Conservation (phyloP, 192 early-diverging fungal species). For the Kappamyces sp. region DNA sequence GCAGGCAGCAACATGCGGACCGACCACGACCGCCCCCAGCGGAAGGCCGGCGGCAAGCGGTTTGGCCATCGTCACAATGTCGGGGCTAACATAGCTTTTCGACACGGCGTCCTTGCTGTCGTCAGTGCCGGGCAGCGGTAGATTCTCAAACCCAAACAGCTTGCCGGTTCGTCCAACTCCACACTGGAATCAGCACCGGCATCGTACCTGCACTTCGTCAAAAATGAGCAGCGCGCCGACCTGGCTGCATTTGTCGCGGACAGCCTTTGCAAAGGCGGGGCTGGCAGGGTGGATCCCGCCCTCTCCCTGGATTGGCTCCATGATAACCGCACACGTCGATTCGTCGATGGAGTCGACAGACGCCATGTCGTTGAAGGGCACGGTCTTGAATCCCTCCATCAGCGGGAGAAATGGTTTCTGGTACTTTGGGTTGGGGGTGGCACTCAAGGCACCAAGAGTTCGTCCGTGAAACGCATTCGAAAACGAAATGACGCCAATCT, state of each 20-base stretch:
- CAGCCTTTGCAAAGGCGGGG: conserved; percentile 67
- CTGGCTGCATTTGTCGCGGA: conserved; percentile 77
- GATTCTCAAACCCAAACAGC: conserved; percentile 72
- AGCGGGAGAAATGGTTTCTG: conserved; percentile 91
- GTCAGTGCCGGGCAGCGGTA: background rate
- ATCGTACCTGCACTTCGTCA: conserved; percentile 85
- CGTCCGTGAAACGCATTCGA: conserved; percentile 95
- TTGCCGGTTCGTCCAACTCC: conserved; percentile 86
- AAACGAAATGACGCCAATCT: conserved; percentile 78
- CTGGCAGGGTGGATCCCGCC: conserved; percentile 78
- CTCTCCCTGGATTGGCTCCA: conserved; percentile 97
- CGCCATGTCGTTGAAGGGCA: conserved; percentile 67
- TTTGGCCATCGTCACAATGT: conserved; percentile 94
- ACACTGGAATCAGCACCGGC: conserved; percentile 50
- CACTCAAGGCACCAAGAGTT: conserved; percentile 91
- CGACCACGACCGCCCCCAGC: conserved; percentile 86
- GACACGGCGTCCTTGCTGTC: conserved; percentile 23
- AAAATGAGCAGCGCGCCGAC: conserved; percentile 86
- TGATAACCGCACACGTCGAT: conserved; percentile 83
- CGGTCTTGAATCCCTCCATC: conserved; percentile 73
- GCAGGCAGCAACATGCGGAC: conserved; percentile 67
- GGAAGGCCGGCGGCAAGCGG: conserved; percentile 95
- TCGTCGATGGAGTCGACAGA: conserved; percentile 63
- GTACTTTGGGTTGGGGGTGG: conserved; percentile 88
- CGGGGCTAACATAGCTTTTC: conserved; percentile 67